Conservation (phyloP, 208 protist species). For the Angomonas desouzai region DNA sequence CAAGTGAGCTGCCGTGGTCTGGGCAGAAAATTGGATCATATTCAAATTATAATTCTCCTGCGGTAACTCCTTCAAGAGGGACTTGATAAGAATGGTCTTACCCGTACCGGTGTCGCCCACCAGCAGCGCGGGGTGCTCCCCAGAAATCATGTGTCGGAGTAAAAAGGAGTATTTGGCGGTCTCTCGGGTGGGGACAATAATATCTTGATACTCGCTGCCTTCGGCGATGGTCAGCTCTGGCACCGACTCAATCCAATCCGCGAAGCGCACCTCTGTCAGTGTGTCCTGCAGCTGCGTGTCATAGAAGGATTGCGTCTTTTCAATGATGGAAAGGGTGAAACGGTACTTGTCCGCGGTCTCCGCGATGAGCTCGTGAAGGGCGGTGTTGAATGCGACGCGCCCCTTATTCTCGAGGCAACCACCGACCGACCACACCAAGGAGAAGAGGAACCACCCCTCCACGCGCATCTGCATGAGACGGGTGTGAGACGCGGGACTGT, state of each 20-base stretch:
- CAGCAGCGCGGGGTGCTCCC: constrained; percentile 82
- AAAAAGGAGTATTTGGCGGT: constrained; percentile 92
- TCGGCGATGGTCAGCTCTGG: constrained; percentile 77
- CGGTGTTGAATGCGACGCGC: constrained; percentile 71
- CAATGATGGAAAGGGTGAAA: constrained; percentile 69
- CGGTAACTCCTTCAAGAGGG: constrained; percentile 76
- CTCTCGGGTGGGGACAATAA: constrained; percentile 94
- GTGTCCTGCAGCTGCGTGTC: constrained; percentile 70
- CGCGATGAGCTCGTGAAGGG: constrained; percentile 65
- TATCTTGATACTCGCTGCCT: constrained; percentile 88
- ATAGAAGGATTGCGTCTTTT: constrained; percentile 82
- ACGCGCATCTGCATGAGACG: constrained; percentile 70
- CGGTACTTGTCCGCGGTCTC: constrained; percentile 33
- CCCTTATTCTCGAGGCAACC: constrained; percentile 83
- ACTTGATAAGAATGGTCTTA: constrained; percentile 94
- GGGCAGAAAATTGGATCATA: constrained; percentile 95
- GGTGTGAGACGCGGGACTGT: constrained; percentile 21
- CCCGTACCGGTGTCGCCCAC: constrained; percentile 95
- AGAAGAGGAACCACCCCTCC: constrained; percentile 92
- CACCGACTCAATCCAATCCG: constrained; percentile 78
- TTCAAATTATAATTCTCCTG: constrained; percentile 82
- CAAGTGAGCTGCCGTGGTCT: constrained; percentile 89
- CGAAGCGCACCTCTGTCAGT: constrained; percentile 66
- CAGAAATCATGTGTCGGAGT: constrained; percentile 75
- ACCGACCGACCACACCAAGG: constrained; percentile 91